Evolutionary conservation across 139 green algal genomes (phyloP), one percentile per base, ranked within the genome.

Genomic region (Gonium pectorale): DNA sequence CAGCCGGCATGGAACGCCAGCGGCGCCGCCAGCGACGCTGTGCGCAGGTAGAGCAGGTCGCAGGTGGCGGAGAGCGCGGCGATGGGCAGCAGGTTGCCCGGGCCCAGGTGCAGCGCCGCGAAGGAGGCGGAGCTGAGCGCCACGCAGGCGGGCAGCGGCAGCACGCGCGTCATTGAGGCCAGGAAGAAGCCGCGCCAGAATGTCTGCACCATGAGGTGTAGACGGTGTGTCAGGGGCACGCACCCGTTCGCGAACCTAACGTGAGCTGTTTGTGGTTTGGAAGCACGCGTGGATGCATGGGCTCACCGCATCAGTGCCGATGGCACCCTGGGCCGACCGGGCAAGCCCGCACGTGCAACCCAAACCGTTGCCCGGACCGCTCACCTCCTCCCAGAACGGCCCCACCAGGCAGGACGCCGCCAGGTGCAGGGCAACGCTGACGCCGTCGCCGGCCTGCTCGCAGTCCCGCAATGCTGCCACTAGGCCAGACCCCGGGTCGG

Each of bases 121-220:
- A 93, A 93, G 35, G 38, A 62, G 17, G 64, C 4, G 24, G 87
- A 88, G 68, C 80, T 89, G 67, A 88, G 19, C 1, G 82, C 87
- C 17, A 93, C 73, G 71, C 86, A 87, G 24, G 70, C 79, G 41
- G 84, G 81, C 40, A 89, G 79, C 5, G 90, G 87, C 38, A 91
- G 79, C 41, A 93, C 90, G 29, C 81, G 81, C 0, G 87, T 90
- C 22, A 91, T 67, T 7, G 90, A 89, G 5, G 87, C 83, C 33
- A 93, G 72, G 79, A 93, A 90, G 82, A 93, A 93, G 40, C 90
- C 87, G 31, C 90, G 82, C 90, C 90, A 93, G 43, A 93, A 93
- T 0, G 81, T 78, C 90, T 93, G 86, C 11, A 41, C 26, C 69
- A 75, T 33, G 5, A 46, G 37, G 9, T 29, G 29, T 66, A 40